Conservation (phyloP, 306 rosid species). For the Vigna angularis region DNA sequence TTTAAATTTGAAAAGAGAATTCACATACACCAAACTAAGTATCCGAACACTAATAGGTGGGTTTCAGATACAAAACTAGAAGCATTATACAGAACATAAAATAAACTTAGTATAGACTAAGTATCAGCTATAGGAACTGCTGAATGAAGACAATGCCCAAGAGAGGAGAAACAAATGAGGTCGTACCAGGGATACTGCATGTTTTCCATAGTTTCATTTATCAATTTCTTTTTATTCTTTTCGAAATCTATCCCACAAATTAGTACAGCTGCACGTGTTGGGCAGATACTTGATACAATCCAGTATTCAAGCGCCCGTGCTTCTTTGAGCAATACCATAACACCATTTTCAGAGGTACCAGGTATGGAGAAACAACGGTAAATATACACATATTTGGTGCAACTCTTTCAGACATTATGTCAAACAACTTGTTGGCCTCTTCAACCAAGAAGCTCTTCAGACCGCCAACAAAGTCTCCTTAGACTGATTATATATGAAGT, state of each 20-base stretch:
- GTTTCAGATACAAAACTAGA: slow-evolving; percentile 36
- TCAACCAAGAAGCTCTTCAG: slow-evolving; percentile 48
- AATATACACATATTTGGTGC: background rate
- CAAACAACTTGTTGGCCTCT: slow-evolving; percentile 57
- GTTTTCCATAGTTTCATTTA: background rate
- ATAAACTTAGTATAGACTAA: slow-evolving; percentile 13
- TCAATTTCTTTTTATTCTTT: background rate
- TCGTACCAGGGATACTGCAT: background rate
- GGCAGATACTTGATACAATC: background rate
- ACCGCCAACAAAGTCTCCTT: slow-evolving; percentile 58
- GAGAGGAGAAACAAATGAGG: background rate
- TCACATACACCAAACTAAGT: slow-evolving; percentile 17
- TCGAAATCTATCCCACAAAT: background rate
- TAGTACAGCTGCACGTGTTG: background rate
- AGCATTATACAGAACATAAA: background rate
- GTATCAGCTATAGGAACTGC: slow-evolving; percentile 1
- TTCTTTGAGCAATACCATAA: slow-evolving; percentile 6
- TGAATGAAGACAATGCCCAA: background rate
- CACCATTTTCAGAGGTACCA: background rate
- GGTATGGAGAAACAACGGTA: background rate
- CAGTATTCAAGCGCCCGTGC: background rate
- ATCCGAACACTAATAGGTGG: background rate
- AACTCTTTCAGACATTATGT: slow-evolving; percentile 58
- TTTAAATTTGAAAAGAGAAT: background rate
- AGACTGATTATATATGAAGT: slow-evolving; percentile 56